phyloP scores from a whole-genome alignment of 441 rosid genomes.

The Metrosideros polymorpha region DNA sequence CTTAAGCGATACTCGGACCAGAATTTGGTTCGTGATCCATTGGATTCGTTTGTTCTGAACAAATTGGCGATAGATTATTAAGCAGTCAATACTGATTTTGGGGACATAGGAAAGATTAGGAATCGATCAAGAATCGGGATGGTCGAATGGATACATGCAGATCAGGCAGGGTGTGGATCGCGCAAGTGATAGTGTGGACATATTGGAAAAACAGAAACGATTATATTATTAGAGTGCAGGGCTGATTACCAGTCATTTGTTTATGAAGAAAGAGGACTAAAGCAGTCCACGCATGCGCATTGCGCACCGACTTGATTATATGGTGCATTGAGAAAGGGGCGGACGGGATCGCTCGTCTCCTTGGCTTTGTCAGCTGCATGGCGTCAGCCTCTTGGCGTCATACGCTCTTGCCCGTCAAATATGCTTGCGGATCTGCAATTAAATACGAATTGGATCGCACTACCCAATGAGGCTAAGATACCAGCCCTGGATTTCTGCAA shows the following conservation, averaged over 20 bases:
- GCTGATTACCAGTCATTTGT: not conserved
- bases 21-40: not conserved
- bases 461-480: not conserved
- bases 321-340: not conserved
- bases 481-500: not conserved
- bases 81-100: not conserved
- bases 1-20: not conserved
- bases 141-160: not conserved
- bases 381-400: not conserved
- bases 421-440: not conserved
- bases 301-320: not conserved
- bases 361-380: not conserved
- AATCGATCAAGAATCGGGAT: not conserved
- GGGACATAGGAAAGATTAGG: not conserved
- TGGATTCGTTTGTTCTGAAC: not conserved
- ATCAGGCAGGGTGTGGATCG: not conserved
- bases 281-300: not conserved
- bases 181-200: no score
- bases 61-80: not conserved
- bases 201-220: no score
- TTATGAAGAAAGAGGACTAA: not conserved
- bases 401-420: not conserved
- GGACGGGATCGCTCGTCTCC: not conserved
- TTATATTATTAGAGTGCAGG: not conserved
- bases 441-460: accelerated